These are phyloP conservation scores for Suillus subaureus DNA, from an alignment of 768 basidiomycete genomes.

Conservation along the genomic window DNA sequence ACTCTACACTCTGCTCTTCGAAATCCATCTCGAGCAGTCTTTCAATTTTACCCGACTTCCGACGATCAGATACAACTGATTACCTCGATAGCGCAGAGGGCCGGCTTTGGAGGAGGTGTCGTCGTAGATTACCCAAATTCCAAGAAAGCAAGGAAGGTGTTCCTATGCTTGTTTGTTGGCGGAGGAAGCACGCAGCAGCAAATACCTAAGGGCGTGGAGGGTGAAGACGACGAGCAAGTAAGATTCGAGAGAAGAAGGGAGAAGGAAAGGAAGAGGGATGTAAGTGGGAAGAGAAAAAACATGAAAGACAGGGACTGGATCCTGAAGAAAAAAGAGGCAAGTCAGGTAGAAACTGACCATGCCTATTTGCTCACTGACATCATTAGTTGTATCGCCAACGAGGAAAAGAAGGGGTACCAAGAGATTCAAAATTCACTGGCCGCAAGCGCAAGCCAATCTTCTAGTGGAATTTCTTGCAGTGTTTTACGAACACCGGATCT, in stretches of 20 bases:
- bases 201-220: conserved; percentile 77
- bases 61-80: conserved; percentile 98
- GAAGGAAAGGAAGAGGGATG: conserved; percentile 56
- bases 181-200: conserved; percentile 68
- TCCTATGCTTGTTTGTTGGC: conserved; percentile 90
- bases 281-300: conserved; percentile 68
- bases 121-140: conserved; percentile 98
- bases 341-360: conserved; percentile 16
- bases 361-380: conserved; percentile 6
- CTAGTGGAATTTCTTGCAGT: conserved; percentile 40
- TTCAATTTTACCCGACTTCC: conserved; percentile 96
- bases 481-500: background rate
- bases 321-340: conserved; percentile 92
- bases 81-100: conserved; percentile 88
- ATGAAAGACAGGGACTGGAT: conserved; percentile 91
- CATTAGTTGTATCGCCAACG: conserved; percentile 77
- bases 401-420: conserved; percentile 83
- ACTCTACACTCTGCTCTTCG: conserved; percentile 85
- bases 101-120: conserved; percentile 95
- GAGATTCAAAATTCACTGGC: conserved; percentile 90
- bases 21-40: conserved; percentile 82
- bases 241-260: conserved; percentile 82
- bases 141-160: conserved; percentile 93
- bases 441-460: conserved; percentile 82
- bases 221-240: conserved; percentile 61